phyloP scores from a whole-genome alignment of 139 green algal species.

The Picochlorum sp. region DNA sequence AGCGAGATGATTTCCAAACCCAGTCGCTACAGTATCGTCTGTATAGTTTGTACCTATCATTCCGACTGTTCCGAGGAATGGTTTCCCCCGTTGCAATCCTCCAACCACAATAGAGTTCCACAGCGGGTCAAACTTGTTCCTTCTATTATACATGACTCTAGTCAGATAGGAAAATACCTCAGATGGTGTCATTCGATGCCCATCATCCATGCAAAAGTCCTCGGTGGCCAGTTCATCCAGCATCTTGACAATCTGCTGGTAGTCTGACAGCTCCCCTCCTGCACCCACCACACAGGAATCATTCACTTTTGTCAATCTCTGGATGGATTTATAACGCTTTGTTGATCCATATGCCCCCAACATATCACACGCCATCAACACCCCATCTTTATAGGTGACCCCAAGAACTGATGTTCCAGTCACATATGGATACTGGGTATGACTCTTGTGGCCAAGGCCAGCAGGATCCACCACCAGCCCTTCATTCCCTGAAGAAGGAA shows the following conservation, averaged over 20 bases:
- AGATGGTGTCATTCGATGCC: constrained; percentile 50
- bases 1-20: constrained; percentile 89
- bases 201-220: constrained; percentile 88
- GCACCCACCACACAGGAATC: constrained; percentile 65
- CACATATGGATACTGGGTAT: constrained; percentile 77
- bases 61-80: constrained; percentile 75
- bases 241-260: constrained; percentile 79
- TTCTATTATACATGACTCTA: constrained; percentile 93
- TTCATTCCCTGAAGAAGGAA: constrained; percentile 48
- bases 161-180: constrained; percentile 85
- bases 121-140: constrained; percentile 85
- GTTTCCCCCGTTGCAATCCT: constrained; percentile 47
- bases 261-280: constrained; percentile 89
- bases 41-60: constrained; percentile 92
- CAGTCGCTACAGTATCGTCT: constrained; percentile 48
- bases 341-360: constrained; percentile 91
- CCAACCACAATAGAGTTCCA: constrained; percentile 94
- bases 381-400: constrained; percentile 91
- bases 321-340: constrained; percentile 93
- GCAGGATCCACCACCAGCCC: constrained; percentile 65
- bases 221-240: constrained; percentile 85
- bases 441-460: constrained; percentile 23
- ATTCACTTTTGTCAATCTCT: constrained; percentile 75
- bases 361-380: constrained; percentile 89
- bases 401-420: constrained; percentile 91